Conservation (phyloP, 331 rosid species). For the Malus hybrid region DNA sequence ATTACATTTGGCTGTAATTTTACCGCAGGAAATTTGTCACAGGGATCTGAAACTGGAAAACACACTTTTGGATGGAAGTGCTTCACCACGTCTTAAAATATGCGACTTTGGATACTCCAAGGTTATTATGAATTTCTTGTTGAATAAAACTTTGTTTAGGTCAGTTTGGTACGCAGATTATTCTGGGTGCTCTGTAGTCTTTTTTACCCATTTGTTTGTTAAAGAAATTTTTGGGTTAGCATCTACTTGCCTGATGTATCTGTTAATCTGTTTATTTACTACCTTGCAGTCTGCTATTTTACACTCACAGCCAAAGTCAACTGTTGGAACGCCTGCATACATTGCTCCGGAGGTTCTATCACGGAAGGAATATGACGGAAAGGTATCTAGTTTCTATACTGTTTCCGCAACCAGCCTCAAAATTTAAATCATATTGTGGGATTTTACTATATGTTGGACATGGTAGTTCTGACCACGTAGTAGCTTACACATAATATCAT, state of each 20-base stretch:
- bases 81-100: slow-evolving; percentile 74
- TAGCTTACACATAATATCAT: neutral
- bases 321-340: slow-evolving; percentile 92
- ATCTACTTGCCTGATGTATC: neutral
- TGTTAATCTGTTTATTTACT: neutral
- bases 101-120: slow-evolving; percentile 95
- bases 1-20: neutral
- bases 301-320: slow-evolving; percentile 85
- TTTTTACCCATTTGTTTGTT: neutral
- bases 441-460: neutral
- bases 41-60: slow-evolving; percentile 91
- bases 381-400: slow-evolving; percentile 42
- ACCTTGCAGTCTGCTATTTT: slow-evolving; percentile 59
- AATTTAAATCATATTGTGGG: neutral
- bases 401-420: neutral
- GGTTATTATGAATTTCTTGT: slow-evolving; percentile 35
- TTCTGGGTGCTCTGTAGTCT: neutral
- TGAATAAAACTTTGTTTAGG: neutral
- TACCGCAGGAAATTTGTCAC: slow-evolving; percentile 77
- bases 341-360: slow-evolving; percentile 85
- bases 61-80: slow-evolving; percentile 81
- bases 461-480: neutral
- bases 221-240: neutral
- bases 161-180: neutral
- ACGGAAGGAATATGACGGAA: slow-evolving; percentile 74